phyloP scores from a whole-genome alignment of 164 flowering plant species.

The Dillenia suffruticosa region DNA sequence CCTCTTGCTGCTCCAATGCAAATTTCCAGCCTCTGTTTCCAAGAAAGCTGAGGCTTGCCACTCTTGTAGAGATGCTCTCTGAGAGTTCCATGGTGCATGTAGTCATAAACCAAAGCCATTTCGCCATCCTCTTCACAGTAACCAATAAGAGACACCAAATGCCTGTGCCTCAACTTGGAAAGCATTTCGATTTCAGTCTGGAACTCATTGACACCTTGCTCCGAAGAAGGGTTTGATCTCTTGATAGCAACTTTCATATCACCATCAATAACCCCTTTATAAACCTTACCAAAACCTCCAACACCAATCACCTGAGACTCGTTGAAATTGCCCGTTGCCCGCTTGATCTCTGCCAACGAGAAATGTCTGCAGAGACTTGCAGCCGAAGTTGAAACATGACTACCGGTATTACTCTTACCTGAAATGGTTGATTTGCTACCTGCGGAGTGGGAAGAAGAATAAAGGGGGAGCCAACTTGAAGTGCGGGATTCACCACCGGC shows the following conservation, averaged over 20 bases:
- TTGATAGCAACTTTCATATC: constrained; percentile 46
- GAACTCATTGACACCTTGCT: constrained; percentile 63
- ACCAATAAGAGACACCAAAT: constrained; percentile 66
- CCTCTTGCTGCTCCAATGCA: constrained; percentile 76
- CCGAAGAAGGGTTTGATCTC: constrained; percentile 48
- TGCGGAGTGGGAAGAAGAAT: constrained; percentile 27
- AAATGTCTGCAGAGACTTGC: constrained; percentile 43
- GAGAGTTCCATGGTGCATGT: constrained; percentile 60
- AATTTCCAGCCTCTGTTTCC: constrained; percentile 65
- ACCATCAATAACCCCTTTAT: constrained; percentile 47
- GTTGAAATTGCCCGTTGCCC: constrained; percentile 44
- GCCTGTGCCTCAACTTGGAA: constrained; percentile 63
- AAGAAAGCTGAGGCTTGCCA: constrained; percentile 35
- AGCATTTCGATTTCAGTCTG: constrained; percentile 59
- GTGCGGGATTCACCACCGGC: constrained; percentile 7
- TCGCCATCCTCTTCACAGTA: constrained; percentile 60
- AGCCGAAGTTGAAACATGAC: constrained; percentile 27
- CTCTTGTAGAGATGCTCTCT: constrained; percentile 58
- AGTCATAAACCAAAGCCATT: constrained; percentile 66
- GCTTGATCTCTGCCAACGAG: constrained; percentile 42
- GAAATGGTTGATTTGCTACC: constrained; percentile 36
- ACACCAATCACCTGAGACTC: constrained; percentile 54
- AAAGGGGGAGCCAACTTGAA: constrained; percentile 42
- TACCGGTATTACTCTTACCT: constrained; percentile 28
- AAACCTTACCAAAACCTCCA: constrained; percentile 72